Base-by-base conservation (phyloP, 2,329 filamentous ascomycete genomes). In the Fusarium liriodendri region DNA sequence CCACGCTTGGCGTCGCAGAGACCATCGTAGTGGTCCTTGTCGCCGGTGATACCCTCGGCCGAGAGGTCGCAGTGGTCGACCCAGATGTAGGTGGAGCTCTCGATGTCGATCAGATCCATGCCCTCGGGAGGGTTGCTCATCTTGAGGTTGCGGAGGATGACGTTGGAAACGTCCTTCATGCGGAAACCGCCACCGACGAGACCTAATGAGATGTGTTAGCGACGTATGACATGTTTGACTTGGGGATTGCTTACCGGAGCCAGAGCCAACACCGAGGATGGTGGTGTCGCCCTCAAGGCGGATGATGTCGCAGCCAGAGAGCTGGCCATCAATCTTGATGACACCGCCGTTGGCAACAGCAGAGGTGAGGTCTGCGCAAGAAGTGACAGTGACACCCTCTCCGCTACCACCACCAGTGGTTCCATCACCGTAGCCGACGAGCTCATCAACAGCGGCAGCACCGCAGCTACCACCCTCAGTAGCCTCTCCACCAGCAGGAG, bases 1-100 rank as follows among this genome's bases (percentile, higher is more conserved):
- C 84, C 89, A 75, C 89, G 88, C 67, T 87, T 90, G 45, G 90
- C 82, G 70, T 91, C 89, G 42, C 89, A 80, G 1, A 90, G 84
- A n/a, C 89, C 89, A 65, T 91, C 89, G 78, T 89, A 91, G 81
- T 87, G 89, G 80, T 91, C 89, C 80, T 91, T 91, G 81, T 85
- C 86, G 71, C 90, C 85, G 64, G 86, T 81, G 33, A 78, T 77
- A 74, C 90, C 86, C 10, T 85, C 86, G 1, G 75, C 62, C 0
- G 85, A 89, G 33, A 90, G 82, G 64, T 91, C 88, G 74, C 85
- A 84, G 79, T 90, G 89, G 78, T 91, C 89, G 47, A 90, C 82
- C 89, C 89, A 91, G 73, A 86, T 78, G 66, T 89, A 87, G 55
- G 80, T 85, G 5, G 84, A 82, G 5, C 69, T 71, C 76, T 89